Conservation (phyloP, 768 basidiomycete species). For the Boletellus ananiceps region DNA sequence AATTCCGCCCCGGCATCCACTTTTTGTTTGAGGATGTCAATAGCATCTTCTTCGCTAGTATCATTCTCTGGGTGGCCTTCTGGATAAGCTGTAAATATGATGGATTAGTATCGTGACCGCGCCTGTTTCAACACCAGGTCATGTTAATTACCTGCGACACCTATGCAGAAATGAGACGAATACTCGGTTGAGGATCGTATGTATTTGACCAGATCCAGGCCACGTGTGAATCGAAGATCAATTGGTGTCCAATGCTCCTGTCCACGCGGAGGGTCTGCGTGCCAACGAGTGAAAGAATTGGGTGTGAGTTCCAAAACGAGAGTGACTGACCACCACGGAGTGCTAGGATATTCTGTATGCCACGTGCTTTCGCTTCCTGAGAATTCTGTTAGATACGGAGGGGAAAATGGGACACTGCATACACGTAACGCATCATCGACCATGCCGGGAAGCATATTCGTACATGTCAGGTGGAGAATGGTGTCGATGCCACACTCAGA, state of each 20-base stretch:
- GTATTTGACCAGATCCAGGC: constrained; percentile 85
- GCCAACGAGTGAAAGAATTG: not conserved
- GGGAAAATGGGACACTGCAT: constrained; percentile 13
- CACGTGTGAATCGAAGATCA: constrained; percentile 80
- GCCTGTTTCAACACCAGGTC: not conserved
- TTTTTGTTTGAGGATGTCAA: constrained; percentile 76
- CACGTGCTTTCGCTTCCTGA: constrained; percentile 75
- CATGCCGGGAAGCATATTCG: constrained; percentile 88
- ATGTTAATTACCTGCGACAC: constrained; percentile 72
- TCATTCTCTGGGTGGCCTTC: constrained; percentile 75
- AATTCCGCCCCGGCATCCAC: constrained; percentile 95
- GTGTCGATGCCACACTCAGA: constrained; percentile 75
- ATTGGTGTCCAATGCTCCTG: constrained; percentile 90
- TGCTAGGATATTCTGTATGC: constrained; percentile 87
- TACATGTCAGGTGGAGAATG: constrained; percentile 93
- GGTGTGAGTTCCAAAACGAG: not conserved
- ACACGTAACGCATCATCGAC: constrained; percentile 86
- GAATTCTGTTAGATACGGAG: constrained; percentile 3
- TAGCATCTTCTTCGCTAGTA: constrained; percentile 54
- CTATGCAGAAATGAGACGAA: constrained; percentile 84
- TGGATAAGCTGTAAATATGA: constrained; percentile 64
- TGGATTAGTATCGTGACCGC: not conserved
- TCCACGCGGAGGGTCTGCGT: constrained; percentile 83
- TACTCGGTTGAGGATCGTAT: constrained; percentile 77
- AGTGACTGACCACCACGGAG: constrained; percentile 73